Evolutionary conservation across 2,329 filamentous ascomycete genomes (phyloP).

Genomic region (Ophiostoma pallidulum): DNA sequence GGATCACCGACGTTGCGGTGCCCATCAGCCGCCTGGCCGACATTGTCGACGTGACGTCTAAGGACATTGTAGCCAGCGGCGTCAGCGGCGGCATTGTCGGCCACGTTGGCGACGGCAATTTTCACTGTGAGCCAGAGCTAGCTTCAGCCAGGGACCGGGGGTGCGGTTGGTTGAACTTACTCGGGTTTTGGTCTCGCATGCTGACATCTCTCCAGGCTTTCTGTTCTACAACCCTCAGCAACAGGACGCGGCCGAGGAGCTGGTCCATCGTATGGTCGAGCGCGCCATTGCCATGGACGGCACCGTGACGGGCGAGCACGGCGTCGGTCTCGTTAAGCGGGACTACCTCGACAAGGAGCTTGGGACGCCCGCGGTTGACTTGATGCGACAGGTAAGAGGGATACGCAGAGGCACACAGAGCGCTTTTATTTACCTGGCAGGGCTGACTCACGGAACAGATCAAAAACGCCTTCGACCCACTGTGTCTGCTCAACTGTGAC

Average conservation of each 20-base stretch:
- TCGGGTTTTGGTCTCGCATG: too few species aligned
- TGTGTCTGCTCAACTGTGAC: slow-evolving; percentile 58
- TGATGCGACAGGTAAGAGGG: slow-evolving; percentile 68
- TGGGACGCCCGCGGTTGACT: slow-evolving; percentile 62
- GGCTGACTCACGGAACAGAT: slow-evolving; percentile 39
- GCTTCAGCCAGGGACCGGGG: too few species aligned
- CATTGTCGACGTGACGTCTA: slow-evolving; percentile 45
- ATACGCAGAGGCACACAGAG: too few species aligned
- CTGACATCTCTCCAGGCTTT: not conserved
- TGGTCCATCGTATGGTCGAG: slow-evolving; percentile 62
- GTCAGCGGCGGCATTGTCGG: slow-evolving; percentile 58
- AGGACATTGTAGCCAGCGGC: not conserved
- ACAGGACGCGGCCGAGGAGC: slow-evolving; percentile 42
- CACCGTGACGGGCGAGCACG: slow-evolving; percentile 64
- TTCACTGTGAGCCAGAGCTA: slow-evolving; percentile 36
- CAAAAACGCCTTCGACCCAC: slow-evolving; percentile 69
- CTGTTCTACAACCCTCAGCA: slow-evolving; percentile 45
- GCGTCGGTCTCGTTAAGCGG: slow-evolving; percentile 61
- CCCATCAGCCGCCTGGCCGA: slow-evolving; percentile 62
- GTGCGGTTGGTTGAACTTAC: too few species aligned
- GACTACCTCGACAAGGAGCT: slow-evolving; percentile 73
- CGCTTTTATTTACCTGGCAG: too few species aligned
- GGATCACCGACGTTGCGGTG: slow-evolving; percentile 76
- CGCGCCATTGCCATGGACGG: slow-evolving; percentile 61
- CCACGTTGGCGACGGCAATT: slow-evolving; percentile 67